Evolutionary conservation across 352 stramenopile genomes (phyloP), one percentile per base, ranked within the genome.

Genomic region (Sclerospora graminicola): DNA sequence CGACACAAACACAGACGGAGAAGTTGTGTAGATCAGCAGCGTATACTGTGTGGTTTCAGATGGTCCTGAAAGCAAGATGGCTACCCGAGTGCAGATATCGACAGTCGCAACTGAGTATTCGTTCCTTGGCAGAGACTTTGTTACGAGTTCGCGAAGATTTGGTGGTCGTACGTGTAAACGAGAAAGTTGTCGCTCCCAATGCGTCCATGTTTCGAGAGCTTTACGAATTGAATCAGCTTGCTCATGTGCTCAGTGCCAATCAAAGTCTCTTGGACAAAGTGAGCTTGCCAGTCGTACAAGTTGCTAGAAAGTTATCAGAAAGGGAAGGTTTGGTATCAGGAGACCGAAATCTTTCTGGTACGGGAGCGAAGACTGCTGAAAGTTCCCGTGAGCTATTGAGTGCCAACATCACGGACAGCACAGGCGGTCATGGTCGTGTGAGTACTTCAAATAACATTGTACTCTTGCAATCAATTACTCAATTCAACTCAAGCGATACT

Each of bases 11-110:
- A n/a, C 48, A 67, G 14, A 67, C 33, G 14, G 49, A 32, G 37
- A 48, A 15, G 4, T 40, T 67, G n/a, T 67, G 58, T 31, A 33
- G 39, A 10, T 62, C 53, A 14, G 54, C 50, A 30, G 41, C 41
- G 2, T 67, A 50, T 47, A 23, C 45, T 14, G 39, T 30, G 23
- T 67, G 58, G 58, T 16, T 67, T n/a, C 28, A 11, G 29, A 21
- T 30, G 19, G 58, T 27, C 1, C 29, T 38, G 8, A 27, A 51
- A 11, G 44, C 58, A 4, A 10, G 32, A 20, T 67, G 48, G 48
- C 46, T 70, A 7, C 53, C 53, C 6, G 57, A 61, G 10, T 70
- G 60, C 46, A 51, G 20, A 4, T 67, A 62, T 57, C 57, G 53
- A 41, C 48, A 51, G 29, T 57, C 58, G 0, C 44, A 59, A 10